Percentiles rank a stretch among this genome's conserved stretches.
phyloP scores from a whole-genome alignment of 306 rosid species.

The Cucurbita pepo region DNA sequence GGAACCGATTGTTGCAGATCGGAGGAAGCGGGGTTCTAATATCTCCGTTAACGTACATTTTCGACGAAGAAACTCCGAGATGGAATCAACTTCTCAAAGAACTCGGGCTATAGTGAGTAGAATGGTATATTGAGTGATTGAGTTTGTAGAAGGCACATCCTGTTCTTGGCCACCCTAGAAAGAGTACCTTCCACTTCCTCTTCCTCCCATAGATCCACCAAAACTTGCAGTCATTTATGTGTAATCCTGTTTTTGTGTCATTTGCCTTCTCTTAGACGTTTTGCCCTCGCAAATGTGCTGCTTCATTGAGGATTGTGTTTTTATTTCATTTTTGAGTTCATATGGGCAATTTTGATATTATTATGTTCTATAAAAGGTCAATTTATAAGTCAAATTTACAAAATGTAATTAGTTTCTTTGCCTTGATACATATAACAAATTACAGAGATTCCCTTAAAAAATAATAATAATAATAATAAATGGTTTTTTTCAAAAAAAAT shows the following conservation, averaged over 20 bases:
- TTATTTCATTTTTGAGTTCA: neutral
- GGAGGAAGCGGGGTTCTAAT: slow-evolving; percentile 98
- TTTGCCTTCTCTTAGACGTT: neutral
- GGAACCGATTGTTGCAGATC: slow-evolving; percentile 31
- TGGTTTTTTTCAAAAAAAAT: too few species aligned
- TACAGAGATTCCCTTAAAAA: too few species aligned
- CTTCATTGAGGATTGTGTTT: neutral
- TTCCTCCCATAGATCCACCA: neutral
- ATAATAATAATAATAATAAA: too few species aligned
- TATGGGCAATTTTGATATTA: too few species aligned
- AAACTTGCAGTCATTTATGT: neutral
- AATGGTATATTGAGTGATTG: neutral
- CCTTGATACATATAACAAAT: too few species aligned
- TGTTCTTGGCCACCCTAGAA: neutral
- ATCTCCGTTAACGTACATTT: slow-evolving; percentile 89
- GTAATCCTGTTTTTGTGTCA: neutral
- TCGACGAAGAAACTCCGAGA: slow-evolving; percentile 94
- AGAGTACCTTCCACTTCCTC: neutral
- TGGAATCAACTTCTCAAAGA: slow-evolving; percentile 62
- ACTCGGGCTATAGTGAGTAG: slow-evolving; percentile 38
- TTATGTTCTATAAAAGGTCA: too few species aligned
- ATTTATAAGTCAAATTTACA: too few species aligned
- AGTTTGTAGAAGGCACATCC: neutral
- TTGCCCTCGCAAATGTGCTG: neutral
- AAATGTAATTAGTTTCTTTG: too few species aligned